Conservation (phyloP, 106 monocot genomes). For the Dendrobium chrysotoxum region DNA sequence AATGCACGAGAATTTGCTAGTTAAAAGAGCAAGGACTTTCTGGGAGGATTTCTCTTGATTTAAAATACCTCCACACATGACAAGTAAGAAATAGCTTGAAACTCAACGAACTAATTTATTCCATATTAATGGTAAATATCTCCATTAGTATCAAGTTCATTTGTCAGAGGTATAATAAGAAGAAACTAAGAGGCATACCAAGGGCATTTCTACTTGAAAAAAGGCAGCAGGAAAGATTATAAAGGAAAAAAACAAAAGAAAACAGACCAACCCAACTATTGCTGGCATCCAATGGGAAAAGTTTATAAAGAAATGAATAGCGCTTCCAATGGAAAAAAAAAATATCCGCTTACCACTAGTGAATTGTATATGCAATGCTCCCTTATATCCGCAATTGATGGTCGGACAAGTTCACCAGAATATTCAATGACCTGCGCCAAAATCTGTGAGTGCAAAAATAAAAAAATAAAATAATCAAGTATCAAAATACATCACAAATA, state of each 20-base stretch:
- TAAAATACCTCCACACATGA: too few species aligned
- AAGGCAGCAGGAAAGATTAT: not conserved
- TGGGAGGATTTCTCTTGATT: too few species aligned
- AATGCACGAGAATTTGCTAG: too few species aligned
- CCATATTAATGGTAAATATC: too few species aligned
- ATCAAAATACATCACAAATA: constrained; percentile 4
- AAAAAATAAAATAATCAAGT: constrained; percentile 10
- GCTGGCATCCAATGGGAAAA: not conserved
- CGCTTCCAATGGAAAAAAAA: not conserved
- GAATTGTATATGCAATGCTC: constrained; percentile 87
- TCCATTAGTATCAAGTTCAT: too few species aligned
- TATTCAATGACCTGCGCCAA: constrained; percentile 80
- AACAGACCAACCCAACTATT: not conserved
- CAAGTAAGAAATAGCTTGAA: too few species aligned
- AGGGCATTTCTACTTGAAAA: not conserved
- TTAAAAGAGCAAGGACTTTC: too few species aligned
- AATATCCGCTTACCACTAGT: constrained; percentile 57
- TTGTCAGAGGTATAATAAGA: not conserved
- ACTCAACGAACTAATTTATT: too few species aligned
- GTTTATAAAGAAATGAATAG: not conserved
- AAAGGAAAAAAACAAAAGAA: not conserved
- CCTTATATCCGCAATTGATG: constrained; percentile 87
- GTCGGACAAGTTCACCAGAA: constrained; percentile 87
- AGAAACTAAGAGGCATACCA: not conserved
- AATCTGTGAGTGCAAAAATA: not conserved